These are phyloP conservation scores for Irpex sp. DNA, from an alignment of 1,284 basidiomycete genomes.

Conservation along the genomic window DNA sequence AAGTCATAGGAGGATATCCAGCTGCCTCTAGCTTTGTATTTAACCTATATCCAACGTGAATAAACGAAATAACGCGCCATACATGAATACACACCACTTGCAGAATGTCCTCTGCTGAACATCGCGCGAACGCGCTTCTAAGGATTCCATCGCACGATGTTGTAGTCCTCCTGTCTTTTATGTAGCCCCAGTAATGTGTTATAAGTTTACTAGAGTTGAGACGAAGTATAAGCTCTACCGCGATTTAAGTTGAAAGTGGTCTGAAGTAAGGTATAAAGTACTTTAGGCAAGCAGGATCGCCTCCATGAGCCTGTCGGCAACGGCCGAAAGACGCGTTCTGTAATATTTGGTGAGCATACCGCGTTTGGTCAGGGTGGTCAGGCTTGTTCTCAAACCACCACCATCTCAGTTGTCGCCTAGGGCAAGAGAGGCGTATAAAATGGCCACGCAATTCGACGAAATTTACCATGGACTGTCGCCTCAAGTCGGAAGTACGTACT, in stretches of 20 bases:
- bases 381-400: slow-evolving; percentile 19
- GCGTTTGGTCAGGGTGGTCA: background rate
- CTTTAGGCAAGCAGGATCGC: background rate
- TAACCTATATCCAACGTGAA: slow-evolving; percentile 51
- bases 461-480: slow-evolving; percentile 76
- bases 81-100: slow-evolving; percentile 60
- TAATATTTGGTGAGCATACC: slow-evolving; percentile 6
- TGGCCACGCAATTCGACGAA: slow-evolving; percentile 76
- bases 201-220: background rate
- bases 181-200: background rate
- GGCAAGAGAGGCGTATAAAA: slow-evolving; percentile 31
- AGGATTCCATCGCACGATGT: slow-evolving; percentile 42
- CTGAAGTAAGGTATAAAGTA: background rate
- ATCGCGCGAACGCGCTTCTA: slow-evolving; percentile 61
- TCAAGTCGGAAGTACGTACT: slow-evolving; percentile 75
- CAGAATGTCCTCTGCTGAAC: slow-evolving; percentile 81
- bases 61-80: slow-evolving; percentile 5
- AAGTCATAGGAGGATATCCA: slow-evolving; percentile 87
- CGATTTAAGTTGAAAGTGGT: background rate
- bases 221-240: too few species aligned
- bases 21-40: slow-evolving; percentile 91
- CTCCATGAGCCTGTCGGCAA: background rate
- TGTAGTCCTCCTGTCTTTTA: background rate
- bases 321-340: slow-evolving; percentile 7
- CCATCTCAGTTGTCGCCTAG: slow-evolving; percentile 8